Base-by-base conservation (phyloP, 805 yeast genomes). In the Metschnikowia peoriensis region DNA sequence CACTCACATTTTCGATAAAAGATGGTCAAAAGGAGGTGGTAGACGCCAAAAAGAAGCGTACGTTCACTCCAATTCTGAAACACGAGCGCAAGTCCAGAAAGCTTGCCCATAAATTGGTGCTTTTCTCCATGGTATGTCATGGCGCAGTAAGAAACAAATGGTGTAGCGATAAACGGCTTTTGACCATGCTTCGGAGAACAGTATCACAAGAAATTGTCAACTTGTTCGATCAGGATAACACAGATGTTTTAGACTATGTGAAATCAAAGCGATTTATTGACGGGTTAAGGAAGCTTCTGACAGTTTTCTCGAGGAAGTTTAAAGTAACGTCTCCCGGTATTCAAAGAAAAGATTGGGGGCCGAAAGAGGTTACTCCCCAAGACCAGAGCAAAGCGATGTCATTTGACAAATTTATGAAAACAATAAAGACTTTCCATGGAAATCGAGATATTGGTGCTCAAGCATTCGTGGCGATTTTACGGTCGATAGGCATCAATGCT, bases 391-490 rank as follows among this genome's bases (percentile, higher is more conserved):
- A 57, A 38, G 58, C 62, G 34, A 60, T 80, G 14, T 67, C 73
- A 0, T 68, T 75, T 34, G 61, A 63, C 1, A 70, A 71, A 43
- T 89, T 88, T 61, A 61, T 66, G 7, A 67, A 67, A 17, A 62
- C 72, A 15, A 64, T 88, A 0, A 50, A 65, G 2, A 63, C 71
- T 14, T 80, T 80, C 28, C 66, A 76, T 15, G 99, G 98, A 0
- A 82, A 89, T 2, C 67, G 88, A 35, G 97, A 93, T 64, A 52
- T 89, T 7, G 86, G 87, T 0, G 91, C 94, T 0, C 97, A 89
- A 62, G 97, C 97, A 0, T 92, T 89, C 70, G 89, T 90, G 14
- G 82, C 88, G 0, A 61, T 93, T 1, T 66, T 90, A 42, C 70
- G 98, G 56, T 76, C 94, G 1, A 68, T 88, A 11, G 88, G 86